Percentiles rank a stretch among this genome's conserved stretches.
Evolutionary conservation across 768 basidiomycete species (phyloP).

Genomic region (Saitozyma sp.): DNA sequence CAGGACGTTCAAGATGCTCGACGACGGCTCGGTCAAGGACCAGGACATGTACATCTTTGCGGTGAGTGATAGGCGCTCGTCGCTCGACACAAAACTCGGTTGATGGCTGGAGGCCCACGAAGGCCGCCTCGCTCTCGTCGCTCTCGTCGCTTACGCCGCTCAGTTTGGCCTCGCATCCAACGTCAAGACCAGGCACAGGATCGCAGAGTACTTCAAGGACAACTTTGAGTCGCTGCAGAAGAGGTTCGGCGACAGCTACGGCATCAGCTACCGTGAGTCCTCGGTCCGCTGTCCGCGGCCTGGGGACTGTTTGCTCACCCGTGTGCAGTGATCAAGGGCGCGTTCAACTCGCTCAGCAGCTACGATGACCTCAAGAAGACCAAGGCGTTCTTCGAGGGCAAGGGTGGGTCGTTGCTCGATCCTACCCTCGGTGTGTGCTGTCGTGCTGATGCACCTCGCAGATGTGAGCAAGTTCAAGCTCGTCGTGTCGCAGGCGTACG

Average conservation of each 20-base stretch:
- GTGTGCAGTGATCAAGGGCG: slow-evolving; percentile 49
- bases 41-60: slow-evolving; percentile 52
- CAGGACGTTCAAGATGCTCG: slow-evolving; percentile 66
- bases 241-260: slow-evolving; percentile 67
- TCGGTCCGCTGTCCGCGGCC: slow-evolving; percentile 5
- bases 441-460: neutral
- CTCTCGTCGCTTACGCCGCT: too few species aligned
- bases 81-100: too few species aligned
- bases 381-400: slow-evolving; percentile 72
- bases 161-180: slow-evolving; percentile 61
- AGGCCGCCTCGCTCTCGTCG: too few species aligned
- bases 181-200: slow-evolving; percentile 58
- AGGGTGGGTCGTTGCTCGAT: slow-evolving; percentile 33
- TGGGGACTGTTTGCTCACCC: slow-evolving; percentile 3
- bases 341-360: slow-evolving; percentile 62
- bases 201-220: slow-evolving; percentile 67
- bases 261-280: slow-evolving; percentile 36
- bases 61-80: slow-evolving; percentile 26
- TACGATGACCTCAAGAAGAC: slow-evolving; percentile 64
- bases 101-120: too few species aligned
- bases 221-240: slow-evolving; percentile 65
- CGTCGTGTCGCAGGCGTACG: slow-evolving; percentile 49
- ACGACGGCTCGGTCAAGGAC: slow-evolving; percentile 54
- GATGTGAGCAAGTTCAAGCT: slow-evolving; percentile 47
- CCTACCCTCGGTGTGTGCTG: neutral